Conservation (phyloP, 192 early-diverging fungal genomes). For the Backusella macrospora region DNA sequence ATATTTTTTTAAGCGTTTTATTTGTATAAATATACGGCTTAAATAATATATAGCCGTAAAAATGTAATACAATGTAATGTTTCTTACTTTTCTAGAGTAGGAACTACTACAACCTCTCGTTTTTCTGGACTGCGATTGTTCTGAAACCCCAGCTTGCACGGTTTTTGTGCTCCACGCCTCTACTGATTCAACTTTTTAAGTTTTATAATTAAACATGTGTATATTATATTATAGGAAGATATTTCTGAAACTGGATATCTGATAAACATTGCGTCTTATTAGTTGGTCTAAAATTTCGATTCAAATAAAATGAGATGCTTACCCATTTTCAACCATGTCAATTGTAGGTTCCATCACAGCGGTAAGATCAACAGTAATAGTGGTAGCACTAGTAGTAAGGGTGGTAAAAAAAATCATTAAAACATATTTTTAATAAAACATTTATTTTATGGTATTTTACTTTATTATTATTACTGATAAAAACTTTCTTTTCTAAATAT, state of each 20-base stretch:
- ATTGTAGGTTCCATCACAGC: conserved; percentile 70
- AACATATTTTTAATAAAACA: too few relatives aligned
- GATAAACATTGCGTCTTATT: background rate
- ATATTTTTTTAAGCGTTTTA: conserved; percentile 58
- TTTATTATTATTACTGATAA: too few relatives aligned
- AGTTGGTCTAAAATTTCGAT: background rate
- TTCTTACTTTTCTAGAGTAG: conserved; percentile 53
- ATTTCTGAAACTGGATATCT: conserved; percentile 28
- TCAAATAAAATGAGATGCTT: background rate
- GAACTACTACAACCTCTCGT: conserved; percentile 64
- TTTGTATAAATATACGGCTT: background rate
- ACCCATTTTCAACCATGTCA: conserved; percentile 67
- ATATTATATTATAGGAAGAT: conserved; percentile 24
- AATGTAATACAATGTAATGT: background rate
- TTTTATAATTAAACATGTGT: background rate
- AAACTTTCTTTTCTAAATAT: too few relatives aligned
- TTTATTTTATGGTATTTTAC: too few relatives aligned
- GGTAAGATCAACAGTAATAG: conserved; percentile 51
- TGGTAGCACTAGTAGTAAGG: too few relatives aligned
- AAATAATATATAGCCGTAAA: conserved; percentile 9
- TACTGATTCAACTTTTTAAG: conserved; percentile 32
- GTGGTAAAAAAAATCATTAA: too few relatives aligned
- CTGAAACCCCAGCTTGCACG: background rate
- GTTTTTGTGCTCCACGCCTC: conserved; percentile 27
- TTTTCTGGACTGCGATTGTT: conserved; percentile 51